These are phyloP conservation scores for Neoarthrinium moseri DNA, from an alignment of 2,329 filamentous ascomycete genomes.

Conservation along the genomic window DNA sequence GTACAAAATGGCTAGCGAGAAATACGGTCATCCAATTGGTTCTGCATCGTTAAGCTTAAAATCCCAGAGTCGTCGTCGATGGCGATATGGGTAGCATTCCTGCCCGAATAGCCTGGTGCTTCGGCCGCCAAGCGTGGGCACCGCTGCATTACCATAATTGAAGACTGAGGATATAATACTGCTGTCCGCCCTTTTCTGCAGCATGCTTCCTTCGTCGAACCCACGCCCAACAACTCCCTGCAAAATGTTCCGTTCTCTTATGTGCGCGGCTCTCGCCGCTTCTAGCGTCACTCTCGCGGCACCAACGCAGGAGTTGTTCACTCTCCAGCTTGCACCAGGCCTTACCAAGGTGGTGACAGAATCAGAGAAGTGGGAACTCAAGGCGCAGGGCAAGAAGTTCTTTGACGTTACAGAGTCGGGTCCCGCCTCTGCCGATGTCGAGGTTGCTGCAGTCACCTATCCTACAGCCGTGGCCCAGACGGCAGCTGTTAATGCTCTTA, in stretches of 20 bases:
- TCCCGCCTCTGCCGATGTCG: constrained; percentile 29
- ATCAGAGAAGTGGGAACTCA: constrained; percentile 71
- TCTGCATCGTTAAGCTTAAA: constrained; percentile 1
- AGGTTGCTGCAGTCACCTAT: constrained; percentile 46
- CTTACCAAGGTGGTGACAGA: constrained; percentile 69
- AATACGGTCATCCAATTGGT: neutral
- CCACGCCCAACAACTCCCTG: neutral
- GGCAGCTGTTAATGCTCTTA: constrained; percentile 54
- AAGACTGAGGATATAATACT: too few relatives aligned
- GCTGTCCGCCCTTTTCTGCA: too few relatives aligned
- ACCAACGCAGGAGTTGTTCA: constrained; percentile 15
- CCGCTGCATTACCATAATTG: too few relatives aligned
- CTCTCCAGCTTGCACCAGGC: constrained; percentile 64
- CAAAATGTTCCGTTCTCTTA: constrained; percentile 18
- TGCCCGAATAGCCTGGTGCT: too few relatives aligned
- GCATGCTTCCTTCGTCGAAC: neutral
- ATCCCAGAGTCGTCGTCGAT: neutral
- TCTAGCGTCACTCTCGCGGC: constrained; percentile 17
- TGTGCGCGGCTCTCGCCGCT: constrained; percentile 19
- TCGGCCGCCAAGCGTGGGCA: too few relatives aligned
- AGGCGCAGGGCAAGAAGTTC: constrained; percentile 70
- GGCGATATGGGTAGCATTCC: neutral
- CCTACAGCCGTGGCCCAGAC: constrained; percentile 58
- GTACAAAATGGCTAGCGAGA: too few relatives aligned
- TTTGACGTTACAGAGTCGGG: constrained; percentile 72